Conservation (phyloP, 306 rosid genomes). For the Vigna angularis region DNA sequence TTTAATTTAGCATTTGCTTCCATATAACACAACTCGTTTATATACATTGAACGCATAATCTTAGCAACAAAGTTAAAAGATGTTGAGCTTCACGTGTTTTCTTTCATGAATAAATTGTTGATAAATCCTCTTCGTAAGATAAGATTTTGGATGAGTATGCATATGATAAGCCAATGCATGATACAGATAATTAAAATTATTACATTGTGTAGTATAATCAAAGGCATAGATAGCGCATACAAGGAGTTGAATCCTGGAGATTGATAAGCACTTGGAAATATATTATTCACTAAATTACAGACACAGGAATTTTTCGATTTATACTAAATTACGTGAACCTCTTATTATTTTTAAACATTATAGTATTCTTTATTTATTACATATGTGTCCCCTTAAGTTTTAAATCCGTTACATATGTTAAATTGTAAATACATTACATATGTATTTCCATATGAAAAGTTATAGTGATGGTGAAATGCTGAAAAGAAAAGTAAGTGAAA, state of each 20-base stretch:
- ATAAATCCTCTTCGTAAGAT: neutral
- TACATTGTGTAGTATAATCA: neutral
- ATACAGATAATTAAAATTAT: too few species aligned
- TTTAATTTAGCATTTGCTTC: neutral
- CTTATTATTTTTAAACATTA: too few species aligned
- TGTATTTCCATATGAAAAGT: too few species aligned
- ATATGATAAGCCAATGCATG: neutral
- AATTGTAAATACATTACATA: too few species aligned
- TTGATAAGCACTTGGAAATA: neutral
- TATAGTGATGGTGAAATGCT: too few species aligned
- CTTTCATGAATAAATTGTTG: neutral
- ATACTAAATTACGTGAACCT: too few species aligned
- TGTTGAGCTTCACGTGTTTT: neutral
- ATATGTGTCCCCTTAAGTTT: too few species aligned
- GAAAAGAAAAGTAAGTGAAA: too few species aligned
- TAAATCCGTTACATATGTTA: too few species aligned
- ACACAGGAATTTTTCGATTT: too few species aligned
- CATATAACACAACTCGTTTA: neutral
- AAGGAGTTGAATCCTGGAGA: neutral
- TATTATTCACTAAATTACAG: too few species aligned
- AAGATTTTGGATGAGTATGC: neutral
- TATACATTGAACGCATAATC: neutral
- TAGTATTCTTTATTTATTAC: too few species aligned
- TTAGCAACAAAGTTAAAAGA: constrained; percentile 4
- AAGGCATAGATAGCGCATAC: neutral